These are phyloP conservation scores for Thraustotheca clavata DNA, from an alignment of 352 stramenopile species.

Conservation along the genomic window DNA sequence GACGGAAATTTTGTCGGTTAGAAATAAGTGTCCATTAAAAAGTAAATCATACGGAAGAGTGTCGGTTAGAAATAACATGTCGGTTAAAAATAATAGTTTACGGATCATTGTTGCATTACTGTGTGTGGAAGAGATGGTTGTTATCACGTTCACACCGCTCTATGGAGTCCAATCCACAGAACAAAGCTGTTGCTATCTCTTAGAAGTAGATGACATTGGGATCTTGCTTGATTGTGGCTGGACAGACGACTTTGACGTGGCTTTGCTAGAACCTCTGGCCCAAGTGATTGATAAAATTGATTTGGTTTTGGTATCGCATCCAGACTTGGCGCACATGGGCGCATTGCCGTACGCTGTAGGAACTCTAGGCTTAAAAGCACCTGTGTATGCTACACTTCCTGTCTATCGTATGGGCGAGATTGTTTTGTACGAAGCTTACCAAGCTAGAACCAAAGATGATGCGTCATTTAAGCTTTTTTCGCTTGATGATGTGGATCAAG, in stretches of 20 bases:
- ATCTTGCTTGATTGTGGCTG: conserved; percentile 89
- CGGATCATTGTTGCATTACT: not conserved
- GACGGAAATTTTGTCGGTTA: too few species aligned
- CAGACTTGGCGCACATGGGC: conserved; percentile 86
- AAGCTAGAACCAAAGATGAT: conserved; percentile 88
- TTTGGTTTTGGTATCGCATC: conserved; percentile 85
- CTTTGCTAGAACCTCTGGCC: conserved; percentile 73
- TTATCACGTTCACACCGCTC: conserved; percentile 88
- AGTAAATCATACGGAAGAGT: too few species aligned
- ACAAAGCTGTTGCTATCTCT: conserved; percentile 77
- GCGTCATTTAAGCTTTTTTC: conserved; percentile 85
- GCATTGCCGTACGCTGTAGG: conserved; percentile 84
- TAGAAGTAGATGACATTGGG: conserved; percentile 88
- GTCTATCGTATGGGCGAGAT: conserved; percentile 97
- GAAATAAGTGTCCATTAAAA: too few species aligned
- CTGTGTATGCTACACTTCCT: conserved; percentile 91
- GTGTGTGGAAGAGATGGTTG: conserved; percentile 43
- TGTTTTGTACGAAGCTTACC: conserved; percentile 93
- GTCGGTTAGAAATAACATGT: not conserved
- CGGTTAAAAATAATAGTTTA: not conserved
- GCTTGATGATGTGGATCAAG: conserved; percentile 91
- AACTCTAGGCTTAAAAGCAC: conserved; percentile 73
- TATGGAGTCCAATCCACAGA: conserved; percentile 78
- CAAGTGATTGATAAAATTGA: conserved; percentile 79
- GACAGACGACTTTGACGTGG: conserved; percentile 82